Base-by-base conservation (phyloP, 2,329 filamentous ascomycete species). In the Ambrosiella cleistominuta region DNA sequence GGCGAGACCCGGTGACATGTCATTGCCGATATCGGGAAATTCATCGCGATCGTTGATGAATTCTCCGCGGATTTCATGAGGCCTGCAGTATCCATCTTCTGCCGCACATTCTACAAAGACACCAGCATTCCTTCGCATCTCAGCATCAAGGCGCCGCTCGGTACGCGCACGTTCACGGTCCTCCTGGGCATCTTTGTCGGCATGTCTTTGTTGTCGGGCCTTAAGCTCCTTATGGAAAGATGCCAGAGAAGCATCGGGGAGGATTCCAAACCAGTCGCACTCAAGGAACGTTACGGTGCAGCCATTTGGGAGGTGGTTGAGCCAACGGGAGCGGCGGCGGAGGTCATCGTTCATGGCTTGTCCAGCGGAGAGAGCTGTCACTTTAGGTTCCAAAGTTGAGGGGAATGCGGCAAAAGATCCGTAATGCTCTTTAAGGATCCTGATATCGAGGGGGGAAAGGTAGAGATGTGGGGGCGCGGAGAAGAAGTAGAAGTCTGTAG, bases 181-280 rank as follows among this genome's bases (percentile, higher is more conserved):
- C 67, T 96, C 90, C 61, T 86, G 83, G 0, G 78, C 79, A 61
- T 88, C 87, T 69, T 95, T 95, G 63, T 95, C 90, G 5, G 76
- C 75, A 64, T 94, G 89, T 57, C 79, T 78, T 68, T 85, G 88
- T 58, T 88, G 77, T 57, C 90, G 78, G 59, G 80, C 78, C 63
- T 87, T 85, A 57, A 93, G 85, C 61, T 95, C 88, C 0, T 75
- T 71, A n/a, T 77, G 74, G 69, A 95, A 96, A 1, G 77, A 76
- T 44, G 81, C 81, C n/a, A 96, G 73, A 2, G 87, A 78, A 55
- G 87, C 83, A 0, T 82, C 75, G 2, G 82, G 77, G 4, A 96
- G 86, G 42, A 93, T 86, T 63, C 95, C 89, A 2, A 87, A 89
- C 90, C 90, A 96, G 68, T 96, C 89, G 66, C 90, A 96, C 70